phyloP scores from a whole-genome alignment of 2,329 filamentous ascomycete genomes.

The Cyphellophora attinorum region DNA sequence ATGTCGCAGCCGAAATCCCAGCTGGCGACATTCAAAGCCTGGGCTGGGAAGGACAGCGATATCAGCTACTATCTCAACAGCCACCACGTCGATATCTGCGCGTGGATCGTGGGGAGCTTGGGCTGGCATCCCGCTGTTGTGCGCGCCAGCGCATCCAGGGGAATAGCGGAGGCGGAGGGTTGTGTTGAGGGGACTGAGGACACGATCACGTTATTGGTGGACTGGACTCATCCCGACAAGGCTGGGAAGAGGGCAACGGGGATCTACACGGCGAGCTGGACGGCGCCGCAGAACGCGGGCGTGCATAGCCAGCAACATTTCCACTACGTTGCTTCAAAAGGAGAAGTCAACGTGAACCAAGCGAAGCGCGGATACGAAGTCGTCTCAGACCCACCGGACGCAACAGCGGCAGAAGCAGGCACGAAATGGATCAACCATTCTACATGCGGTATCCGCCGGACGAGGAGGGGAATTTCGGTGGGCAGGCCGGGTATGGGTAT shows the following conservation, averaged over 20 bases:
- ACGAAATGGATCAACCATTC: constrained; percentile 85
- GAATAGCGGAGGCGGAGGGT: constrained; percentile 67
- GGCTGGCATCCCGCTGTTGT: constrained; percentile 70
- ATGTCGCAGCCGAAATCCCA: constrained; percentile 90
- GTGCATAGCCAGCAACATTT: constrained; percentile 98
- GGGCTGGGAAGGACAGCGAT: constrained; percentile 84
- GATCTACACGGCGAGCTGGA: constrained; percentile 92
- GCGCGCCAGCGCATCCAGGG: constrained; percentile 66
- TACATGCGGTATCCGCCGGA: constrained; percentile 93
- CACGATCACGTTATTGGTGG: constrained; percentile 82
- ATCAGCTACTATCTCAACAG: constrained; percentile 96
- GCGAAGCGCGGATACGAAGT: constrained; percentile 92
- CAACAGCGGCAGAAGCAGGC: constrained; percentile 21
- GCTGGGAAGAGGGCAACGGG: constrained; percentile 61
- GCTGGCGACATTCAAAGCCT: constrained; percentile 88
- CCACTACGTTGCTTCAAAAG: constrained; percentile 77
- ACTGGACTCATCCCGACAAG: constrained; percentile 57
- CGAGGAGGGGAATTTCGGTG: constrained; percentile 88
- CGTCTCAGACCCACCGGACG: constrained; percentile 62
- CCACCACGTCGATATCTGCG: constrained; percentile 87
- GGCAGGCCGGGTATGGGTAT: constrained; percentile 87
- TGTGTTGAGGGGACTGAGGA: constrained; percentile 79
- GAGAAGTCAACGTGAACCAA: constrained; percentile 84
- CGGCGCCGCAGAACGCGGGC: constrained; percentile 80
- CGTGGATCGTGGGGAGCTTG: constrained; percentile 81